These are phyloP conservation scores for Entrophospora sp. DNA, from an alignment of 192 early-diverging fungal genomes.

Conservation along the genomic window DNA sequence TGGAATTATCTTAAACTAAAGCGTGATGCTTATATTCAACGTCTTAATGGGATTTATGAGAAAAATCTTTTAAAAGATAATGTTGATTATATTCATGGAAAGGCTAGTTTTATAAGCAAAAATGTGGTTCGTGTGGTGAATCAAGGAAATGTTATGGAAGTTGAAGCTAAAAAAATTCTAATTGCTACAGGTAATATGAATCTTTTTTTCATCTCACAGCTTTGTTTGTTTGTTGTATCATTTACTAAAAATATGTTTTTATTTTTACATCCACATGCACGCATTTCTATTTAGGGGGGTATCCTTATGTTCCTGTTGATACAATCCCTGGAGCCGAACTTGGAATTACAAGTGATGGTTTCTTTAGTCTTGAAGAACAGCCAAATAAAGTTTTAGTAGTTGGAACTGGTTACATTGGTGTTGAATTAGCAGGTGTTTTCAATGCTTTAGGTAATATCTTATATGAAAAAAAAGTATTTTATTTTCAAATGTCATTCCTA, in stretches of 20 bases:
- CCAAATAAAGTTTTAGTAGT: slow-evolving; percentile 88
- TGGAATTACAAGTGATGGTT: slow-evolving; percentile 89
- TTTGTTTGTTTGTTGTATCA: no score
- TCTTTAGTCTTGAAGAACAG: slow-evolving; percentile 87
- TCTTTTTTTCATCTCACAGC: no score
- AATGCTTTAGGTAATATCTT: slow-evolving; percentile 77
- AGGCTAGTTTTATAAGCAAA: slow-evolving; percentile 72
- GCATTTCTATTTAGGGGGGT: slow-evolving; percentile 60
- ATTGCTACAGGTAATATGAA: slow-evolving; percentile 75
- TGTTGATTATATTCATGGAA: slow-evolving; percentile 77
- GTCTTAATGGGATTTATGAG: slow-evolving; percentile 95
- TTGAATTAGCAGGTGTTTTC: slow-evolving; percentile 94
- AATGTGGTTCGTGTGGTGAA: slow-evolving; percentile 33
- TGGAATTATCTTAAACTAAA: slow-evolving; percentile 81
- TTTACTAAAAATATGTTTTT: no score
- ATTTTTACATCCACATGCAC: no score
- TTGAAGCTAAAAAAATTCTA: slow-evolving; percentile 77
- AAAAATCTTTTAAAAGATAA: slow-evolving; percentile 79
- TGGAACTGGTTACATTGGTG: slow-evolving; percentile 92
- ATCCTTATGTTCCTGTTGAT: slow-evolving; percentile 61
- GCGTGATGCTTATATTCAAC: slow-evolving; percentile 93
- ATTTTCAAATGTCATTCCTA: no score
- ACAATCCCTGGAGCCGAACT: slow-evolving; percentile 74
- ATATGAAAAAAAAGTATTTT: no score
- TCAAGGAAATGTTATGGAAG: slow-evolving; percentile 36